Conservation (phyloP, 495 filamentous ascomycete genomes). For the Ascodesmis nigricans region DNA sequence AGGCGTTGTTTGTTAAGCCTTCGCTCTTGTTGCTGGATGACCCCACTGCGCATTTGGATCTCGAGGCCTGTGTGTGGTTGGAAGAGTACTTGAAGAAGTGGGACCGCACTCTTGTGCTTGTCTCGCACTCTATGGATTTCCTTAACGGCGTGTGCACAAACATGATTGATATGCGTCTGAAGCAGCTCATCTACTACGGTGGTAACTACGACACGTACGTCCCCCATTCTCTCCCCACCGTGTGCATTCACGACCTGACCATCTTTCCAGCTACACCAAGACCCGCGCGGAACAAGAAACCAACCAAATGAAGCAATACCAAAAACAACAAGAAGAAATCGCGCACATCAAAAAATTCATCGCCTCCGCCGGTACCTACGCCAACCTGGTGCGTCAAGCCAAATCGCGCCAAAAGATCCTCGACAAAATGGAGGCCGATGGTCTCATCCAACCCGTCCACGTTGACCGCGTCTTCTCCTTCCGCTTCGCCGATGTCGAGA, state of each 20-base stretch:
- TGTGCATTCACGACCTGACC: conserved; percentile 1
- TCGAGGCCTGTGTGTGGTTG: conserved; percentile 98
- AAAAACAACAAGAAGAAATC: conserved; percentile 98
- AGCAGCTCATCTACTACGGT: conserved; percentile 90
- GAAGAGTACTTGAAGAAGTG: conserved; percentile 99
- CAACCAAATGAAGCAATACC: conserved; percentile 97
- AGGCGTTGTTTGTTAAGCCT: conserved; percentile 96
- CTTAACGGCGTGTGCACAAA: conserved; percentile 95
- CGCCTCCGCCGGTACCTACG: conserved; percentile 93
- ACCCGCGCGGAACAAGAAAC: conserved; percentile 81
- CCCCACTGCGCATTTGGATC: conserved; percentile 96
- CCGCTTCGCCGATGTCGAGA: conserved; percentile 95
- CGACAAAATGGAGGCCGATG: conserved; percentile 99
- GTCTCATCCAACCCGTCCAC: conserved; percentile 79
- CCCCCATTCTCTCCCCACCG: conserved; percentile 1
- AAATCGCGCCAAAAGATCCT: conserved; percentile 99
- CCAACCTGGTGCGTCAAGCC: conserved; percentile 95
- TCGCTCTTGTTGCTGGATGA: conserved; percentile 90
- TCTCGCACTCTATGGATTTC: conserved; percentile 97
- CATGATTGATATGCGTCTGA: conserved; percentile 94
- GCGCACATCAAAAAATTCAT: conserved; percentile 99
- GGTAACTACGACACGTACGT: conserved; percentile 84
- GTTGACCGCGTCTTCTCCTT: conserved; percentile 86
- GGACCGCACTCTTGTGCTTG: conserved; percentile 90
- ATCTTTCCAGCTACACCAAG: conserved; percentile 50